phyloP scores from a whole-genome alignment of 2,329 filamentous ascomycete species.

The Fusarium buxicola region DNA sequence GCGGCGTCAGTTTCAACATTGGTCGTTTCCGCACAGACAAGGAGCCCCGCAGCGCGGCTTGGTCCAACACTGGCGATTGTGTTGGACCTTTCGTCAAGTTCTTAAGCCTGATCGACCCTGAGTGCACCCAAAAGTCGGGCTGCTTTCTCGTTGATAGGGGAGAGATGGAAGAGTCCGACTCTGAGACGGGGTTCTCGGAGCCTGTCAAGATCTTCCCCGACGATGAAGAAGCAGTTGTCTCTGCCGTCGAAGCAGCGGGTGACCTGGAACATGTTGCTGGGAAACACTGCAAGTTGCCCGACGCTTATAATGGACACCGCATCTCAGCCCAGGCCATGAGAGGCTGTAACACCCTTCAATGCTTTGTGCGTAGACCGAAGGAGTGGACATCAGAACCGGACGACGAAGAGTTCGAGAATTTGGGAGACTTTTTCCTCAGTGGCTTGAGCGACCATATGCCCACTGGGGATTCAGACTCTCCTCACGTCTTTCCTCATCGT shows the following conservation, averaged over 20 bases:
- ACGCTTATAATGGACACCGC: slow-evolving; percentile 38
- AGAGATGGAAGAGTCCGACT: neutral
- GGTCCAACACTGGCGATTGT: neutral
- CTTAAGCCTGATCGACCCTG: neutral
- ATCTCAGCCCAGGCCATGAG: slow-evolving; percentile 44
- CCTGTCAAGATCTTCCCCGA: neutral
- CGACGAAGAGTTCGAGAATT: slow-evolving; percentile 41
- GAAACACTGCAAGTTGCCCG: slow-evolving; percentile 19
- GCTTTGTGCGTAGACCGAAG: slow-evolving; percentile 37
- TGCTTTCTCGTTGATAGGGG: slow-evolving; percentile 15
- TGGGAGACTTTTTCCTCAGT: slow-evolving; percentile 29
- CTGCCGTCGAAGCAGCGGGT: neutral
- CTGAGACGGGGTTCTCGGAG: neutral
- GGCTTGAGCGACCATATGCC: slow-evolving; percentile 35
- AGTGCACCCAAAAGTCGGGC: neutral
- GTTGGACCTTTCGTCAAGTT: no score
- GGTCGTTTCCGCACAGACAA: slow-evolving; percentile 35
- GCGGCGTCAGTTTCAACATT: slow-evolving; percentile 47
- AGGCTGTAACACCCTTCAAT: slow-evolving; percentile 44
- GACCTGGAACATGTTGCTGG: slow-evolving; percentile 43
- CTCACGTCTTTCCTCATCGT: slow-evolving; percentile 20
- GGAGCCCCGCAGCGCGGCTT: slow-evolving; percentile 38
- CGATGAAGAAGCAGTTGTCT: neutral
- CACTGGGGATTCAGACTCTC: neutral
- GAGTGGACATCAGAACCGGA: slow-evolving; percentile 23